Percentiles rank a stretch among this genome's conserved stretches.
These are phyloP conservation scores for Daldinia loculata DNA, from an alignment of 495 filamentous ascomycete genomes.

Conservation along the genomic window DNA sequence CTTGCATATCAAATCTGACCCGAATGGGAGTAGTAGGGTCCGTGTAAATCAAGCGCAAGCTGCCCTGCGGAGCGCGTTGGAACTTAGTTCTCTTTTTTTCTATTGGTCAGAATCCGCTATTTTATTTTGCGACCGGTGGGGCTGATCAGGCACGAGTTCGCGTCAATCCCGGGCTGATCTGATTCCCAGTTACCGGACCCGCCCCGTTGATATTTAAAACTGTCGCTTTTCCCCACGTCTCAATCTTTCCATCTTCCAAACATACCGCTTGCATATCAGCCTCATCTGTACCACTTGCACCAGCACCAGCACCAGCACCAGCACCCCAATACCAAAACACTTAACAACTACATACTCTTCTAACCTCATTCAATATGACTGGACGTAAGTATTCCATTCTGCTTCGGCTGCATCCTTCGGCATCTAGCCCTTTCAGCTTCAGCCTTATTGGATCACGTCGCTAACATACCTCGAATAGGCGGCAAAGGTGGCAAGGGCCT, in stretches of 20 bases:
- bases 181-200: conserved; percentile 47
- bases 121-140: conserved; percentile 16
- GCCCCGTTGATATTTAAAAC: conserved; percentile 54
- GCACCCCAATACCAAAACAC: conserved; percentile 40
- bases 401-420: conserved; percentile 34
- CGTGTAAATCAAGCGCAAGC: background rate
- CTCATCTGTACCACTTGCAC: conserved; percentile 53
- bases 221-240: conserved; percentile 56
- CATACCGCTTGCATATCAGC: conserved; percentile 52
- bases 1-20: conserved; percentile 12
- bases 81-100: conserved; percentile 22
- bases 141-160: conserved; percentile 42
- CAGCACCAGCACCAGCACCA: too few relatives aligned
- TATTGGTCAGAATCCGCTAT: conserved; percentile 19
- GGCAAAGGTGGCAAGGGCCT: conserved; percentile 98
- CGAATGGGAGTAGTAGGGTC: conserved; percentile 17
- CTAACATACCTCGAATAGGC: conserved; percentile 61
- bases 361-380: conserved; percentile 75
- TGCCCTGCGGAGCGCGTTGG: conserved; percentile 3
- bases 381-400: conserved; percentile 78
- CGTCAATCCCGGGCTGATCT: conserved; percentile 51
- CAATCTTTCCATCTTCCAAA: conserved; percentile 41
- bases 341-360: conserved; percentile 42
- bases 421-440: conserved; percentile 40
- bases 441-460: conserved; percentile 31